phyloP scores from a whole-genome alignment of 441 rosid genomes.

The Euphorbia corollata region DNA sequence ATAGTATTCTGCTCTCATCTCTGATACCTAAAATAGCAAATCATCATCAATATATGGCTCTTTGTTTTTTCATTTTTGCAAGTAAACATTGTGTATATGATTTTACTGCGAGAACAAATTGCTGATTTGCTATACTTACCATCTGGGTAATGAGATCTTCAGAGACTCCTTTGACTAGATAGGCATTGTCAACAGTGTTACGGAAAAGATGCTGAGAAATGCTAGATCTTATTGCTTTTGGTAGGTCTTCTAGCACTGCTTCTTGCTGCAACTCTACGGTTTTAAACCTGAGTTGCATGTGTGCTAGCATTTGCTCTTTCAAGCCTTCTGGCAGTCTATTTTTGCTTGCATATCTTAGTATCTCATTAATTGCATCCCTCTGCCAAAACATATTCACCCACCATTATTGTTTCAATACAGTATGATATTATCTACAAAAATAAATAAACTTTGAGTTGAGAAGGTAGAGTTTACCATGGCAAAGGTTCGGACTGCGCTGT shows the following conservation, averaged over 20 bases:
- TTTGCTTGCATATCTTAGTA: slow-evolving; percentile 67
- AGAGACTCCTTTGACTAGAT: slow-evolving; percentile 72
- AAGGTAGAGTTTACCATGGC: slow-evolving; percentile 41
- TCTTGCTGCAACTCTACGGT: slow-evolving; percentile 77
- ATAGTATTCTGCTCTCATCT: slow-evolving; percentile 80
- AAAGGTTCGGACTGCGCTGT: slow-evolving; percentile 54
- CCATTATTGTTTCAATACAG: no score
- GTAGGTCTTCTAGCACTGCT: slow-evolving; percentile 69
- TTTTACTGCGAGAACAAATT: background rate
- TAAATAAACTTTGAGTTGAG: background rate
- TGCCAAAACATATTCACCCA: slow-evolving; percentile 23
- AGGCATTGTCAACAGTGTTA: slow-evolving; percentile 40
- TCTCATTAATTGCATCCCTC: slow-evolving; percentile 74
- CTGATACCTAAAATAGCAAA: slow-evolving; percentile 48
- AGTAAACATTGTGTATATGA: background rate
- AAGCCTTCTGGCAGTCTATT: slow-evolving; percentile 71
- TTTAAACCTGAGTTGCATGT: slow-evolving; percentile 84
- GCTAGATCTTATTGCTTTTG: slow-evolving; percentile 85
- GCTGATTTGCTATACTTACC: slow-evolving; percentile 38
- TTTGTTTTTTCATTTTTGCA: background rate
- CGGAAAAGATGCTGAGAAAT: slow-evolving; percentile 75
- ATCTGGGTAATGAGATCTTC: slow-evolving; percentile 62
- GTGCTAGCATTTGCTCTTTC: slow-evolving; percentile 84
- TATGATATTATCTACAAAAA: background rate
- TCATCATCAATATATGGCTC: background rate